Base-by-base conservation (phyloP, 768 basidiomycete genomes). In the Calocera viscosa region DNA sequence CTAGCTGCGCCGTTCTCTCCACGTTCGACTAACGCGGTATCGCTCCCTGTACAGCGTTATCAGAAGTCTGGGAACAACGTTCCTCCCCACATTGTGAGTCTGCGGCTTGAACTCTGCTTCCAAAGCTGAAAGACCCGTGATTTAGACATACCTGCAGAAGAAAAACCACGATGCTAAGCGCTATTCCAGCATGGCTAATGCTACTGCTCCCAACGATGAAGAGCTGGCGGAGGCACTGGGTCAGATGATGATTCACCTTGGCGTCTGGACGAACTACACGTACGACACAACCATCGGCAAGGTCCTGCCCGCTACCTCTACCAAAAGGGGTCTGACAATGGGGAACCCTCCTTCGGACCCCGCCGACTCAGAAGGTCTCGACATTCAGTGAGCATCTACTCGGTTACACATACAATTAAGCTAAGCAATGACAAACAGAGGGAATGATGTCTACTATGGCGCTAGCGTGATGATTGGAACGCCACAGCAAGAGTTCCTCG, bases 71-170 rank as follows among this genome's bases (percentile, higher is more conserved):
- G n/a, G n/a, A n/a, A n/a, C n/a, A n/a, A n/a, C 39, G 19, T 40
- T 40, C 67, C 40, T 40, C 39, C 63, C 40, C 5, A 34, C 41
- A 41, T 67, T 35, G 30, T 40, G 66, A n/a, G 10, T 40, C 39
- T 19, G n/a, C n/a, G n/a, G n/a, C n/a, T n/a, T n/a, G n/a, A n/a
- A n/a, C n/a, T n/a, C n/a, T n/a, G n/a, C n/a, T n/a, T n/a, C n/a
- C n/a, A n/a, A n/a, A n/a, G n/a, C n/a, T n/a, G n/a, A n/a, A n/a
- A n/a, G n/a, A n/a, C n/a, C n/a, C n/a, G n/a, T n/a, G 28, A 65
- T 35, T 19, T 22, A 65, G 17, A 19, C 32, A 64, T 35, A 38
- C 66, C 16, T 22, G 39, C 39, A 40, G 19, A 40, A 40, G 39
- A 40, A 10, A 19, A 40, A 40, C 39, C 19, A 40, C 39, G 39